Percentiles rank a stretch among this genome's conserved stretches.
Evolutionary conservation across 306 rosid genomes (phyloP).

Genomic region (Cicer cuneatum): DNA sequence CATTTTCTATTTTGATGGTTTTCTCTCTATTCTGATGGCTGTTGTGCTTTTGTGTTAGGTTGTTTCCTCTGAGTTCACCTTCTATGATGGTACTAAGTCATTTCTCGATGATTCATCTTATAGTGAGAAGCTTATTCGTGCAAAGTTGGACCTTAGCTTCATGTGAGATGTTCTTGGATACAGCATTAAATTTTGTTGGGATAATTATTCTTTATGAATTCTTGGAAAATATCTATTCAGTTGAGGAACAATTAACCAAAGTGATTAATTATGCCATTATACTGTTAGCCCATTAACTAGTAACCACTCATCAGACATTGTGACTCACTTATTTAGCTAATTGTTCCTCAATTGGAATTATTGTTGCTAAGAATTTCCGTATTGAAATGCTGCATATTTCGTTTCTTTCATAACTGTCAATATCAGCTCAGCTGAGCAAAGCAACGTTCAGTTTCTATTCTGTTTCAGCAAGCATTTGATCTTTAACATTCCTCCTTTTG

Average conservation of each 20-base stretch:
- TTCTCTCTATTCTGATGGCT: constrained; percentile 35
- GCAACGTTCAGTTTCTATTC: constrained; percentile 6
- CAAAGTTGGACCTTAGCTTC: constrained; percentile 95
- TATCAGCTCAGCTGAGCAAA: constrained; percentile 3
- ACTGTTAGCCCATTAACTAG: constrained; percentile 28
- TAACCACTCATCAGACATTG: constrained; percentile 26
- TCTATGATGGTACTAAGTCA: constrained; percentile 94
- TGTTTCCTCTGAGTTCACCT: constrained; percentile 91
- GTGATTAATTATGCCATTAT: constrained; percentile 1
- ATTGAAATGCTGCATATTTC: constrained; percentile 14
- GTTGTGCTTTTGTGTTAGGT: constrained; percentile 59
- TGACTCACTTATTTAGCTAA: constrained; percentile 21
- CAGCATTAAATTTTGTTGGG: constrained; percentile 11
- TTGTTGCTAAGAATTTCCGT: constrained; percentile 38
- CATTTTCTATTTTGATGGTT: constrained; percentile 9
- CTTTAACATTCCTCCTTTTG: constrained; percentile 35
- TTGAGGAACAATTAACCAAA: constrained; percentile 29
- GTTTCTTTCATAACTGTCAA: not conserved
- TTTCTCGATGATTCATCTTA: constrained; percentile 76
- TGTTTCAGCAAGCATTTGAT: constrained; percentile 18
- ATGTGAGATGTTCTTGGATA: constrained; percentile 63
- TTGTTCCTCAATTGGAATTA: constrained; percentile 34
- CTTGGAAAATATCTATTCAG: constrained; percentile 21
- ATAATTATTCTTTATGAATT: constrained; percentile 26
- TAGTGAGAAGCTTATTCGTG: constrained; percentile 98